These are phyloP conservation scores for Hansenula sp. DNA, from an alignment of 1,139 yeast genomes.

Conservation along the genomic window DNA sequence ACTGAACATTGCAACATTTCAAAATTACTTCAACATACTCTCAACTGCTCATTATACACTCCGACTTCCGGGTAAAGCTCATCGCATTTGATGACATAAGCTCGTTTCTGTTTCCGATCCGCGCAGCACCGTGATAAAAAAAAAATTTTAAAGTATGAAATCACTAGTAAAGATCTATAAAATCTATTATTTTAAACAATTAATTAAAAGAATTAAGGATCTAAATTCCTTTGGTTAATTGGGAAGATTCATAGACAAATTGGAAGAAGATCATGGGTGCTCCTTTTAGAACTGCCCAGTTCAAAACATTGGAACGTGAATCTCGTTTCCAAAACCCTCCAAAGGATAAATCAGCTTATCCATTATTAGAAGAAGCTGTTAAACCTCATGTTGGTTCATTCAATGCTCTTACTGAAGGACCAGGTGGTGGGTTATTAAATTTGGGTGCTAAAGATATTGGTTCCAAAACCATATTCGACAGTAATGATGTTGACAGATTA, in stretches of 20 bases:
- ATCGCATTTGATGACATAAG: neutral
- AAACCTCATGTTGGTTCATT: constrained; percentile 95
- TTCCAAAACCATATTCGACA: constrained; percentile 76
- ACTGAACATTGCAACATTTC: too few relatives aligned
- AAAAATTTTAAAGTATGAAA: constrained; percentile 4
- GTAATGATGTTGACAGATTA: constrained; percentile 56
- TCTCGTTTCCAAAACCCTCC: constrained; percentile 85
- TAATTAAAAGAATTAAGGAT: neutral
- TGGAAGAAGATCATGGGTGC: constrained; percentile 13
- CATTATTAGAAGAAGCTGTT: constrained; percentile 82
- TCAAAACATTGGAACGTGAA: constrained; percentile 88
- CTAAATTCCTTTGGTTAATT: neutral
- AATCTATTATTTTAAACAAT: neutral
- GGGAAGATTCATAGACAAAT: neutral
- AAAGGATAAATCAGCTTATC: constrained; percentile 76
- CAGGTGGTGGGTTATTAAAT: constrained; percentile 79
- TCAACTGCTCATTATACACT: too few relatives aligned
- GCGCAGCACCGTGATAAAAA: neutral
- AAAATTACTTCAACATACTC: too few relatives aligned
- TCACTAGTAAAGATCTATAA: neutral
- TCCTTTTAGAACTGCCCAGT: constrained; percentile 39
- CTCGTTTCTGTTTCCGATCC: constrained; percentile 2
- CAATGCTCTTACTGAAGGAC: constrained; percentile 89
- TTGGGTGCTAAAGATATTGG: constrained; percentile 90
- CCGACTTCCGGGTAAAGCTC: constrained; percentile 1